Evolutionary conservation across 208 protist genomes (phyloP), one percentile per base, ranked within the genome.

Genomic region (Trypanosoma avium): DNA sequence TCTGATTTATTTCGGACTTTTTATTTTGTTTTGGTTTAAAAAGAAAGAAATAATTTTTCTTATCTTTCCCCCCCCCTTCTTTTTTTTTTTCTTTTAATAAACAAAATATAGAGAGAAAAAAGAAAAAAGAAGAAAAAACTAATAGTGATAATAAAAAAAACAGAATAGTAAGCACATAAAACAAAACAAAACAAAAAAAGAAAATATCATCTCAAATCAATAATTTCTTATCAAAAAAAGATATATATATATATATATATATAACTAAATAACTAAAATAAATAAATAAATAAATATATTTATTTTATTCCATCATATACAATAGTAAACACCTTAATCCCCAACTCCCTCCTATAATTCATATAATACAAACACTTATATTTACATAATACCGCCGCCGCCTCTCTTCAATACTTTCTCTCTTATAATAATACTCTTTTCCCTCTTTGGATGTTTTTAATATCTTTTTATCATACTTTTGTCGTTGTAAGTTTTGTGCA

Each of bases 371-470:
- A n/a, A n/a, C n/a, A n/a, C n/a, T n/a, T n/a, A n/a, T n/a, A n/a
- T n/a, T n/a, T n/a, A n/a, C n/a, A n/a, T n/a, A n/a, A n/a, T n/a
- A 57, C 17, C 64, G 46, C 59, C 26, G 30, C 35, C 68, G 61
- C 52, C 77, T 68, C 67, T 85, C 73, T 35, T 68, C 43, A 13
- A 70, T 13, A 2, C 75, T 75, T 22, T 70, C 47, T 19, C 58
- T 64, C 0, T 56, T 36, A 62, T 95, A 95, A 58, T 93, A 95
- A 57, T 93, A 95, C 50, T 82, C 86, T 5, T 55, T 38, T 22
- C 79, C 12, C 71, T 95, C 85, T 7, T 54, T 22, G 22, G 70
- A 87, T 22, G 79, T 88, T 67, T 91, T 92, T 10, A 93, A 61
- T 15, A 89, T 77, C 2, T 49, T 75, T 64, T 78, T 79, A 55